Evolutionary conservation across 108 stramenopile genomes (phyloP).

Genomic region (Phaeodactylum tricornutum): DNA sequence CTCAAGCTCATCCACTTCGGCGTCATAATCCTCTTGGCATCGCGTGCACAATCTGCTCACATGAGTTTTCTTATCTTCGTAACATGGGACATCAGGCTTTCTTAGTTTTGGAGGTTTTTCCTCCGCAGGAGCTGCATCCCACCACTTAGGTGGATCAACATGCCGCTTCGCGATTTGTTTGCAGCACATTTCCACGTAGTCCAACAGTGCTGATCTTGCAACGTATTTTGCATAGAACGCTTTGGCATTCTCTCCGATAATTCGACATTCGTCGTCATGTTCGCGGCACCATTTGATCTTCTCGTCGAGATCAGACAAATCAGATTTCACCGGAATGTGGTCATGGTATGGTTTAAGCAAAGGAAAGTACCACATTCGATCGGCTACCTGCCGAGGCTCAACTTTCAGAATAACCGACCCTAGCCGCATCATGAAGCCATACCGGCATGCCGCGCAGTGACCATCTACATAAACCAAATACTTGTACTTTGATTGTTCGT

Average conservation of each 20-base stretch:
- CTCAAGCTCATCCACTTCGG: slow-evolving; percentile 32
- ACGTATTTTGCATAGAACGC: slow-evolving; percentile 82
- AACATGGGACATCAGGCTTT: slow-evolving; percentile 63
- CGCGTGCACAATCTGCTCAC: slow-evolving; percentile 52
- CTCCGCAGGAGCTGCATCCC: slow-evolving; percentile 33
- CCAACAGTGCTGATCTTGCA: slow-evolving; percentile 69
- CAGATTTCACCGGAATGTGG: slow-evolving; percentile 94
- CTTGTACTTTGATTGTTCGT: slow-evolving; percentile 95
- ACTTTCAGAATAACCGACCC: slow-evolving; percentile 98
- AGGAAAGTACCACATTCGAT: slow-evolving; percentile 99
- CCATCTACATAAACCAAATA: slow-evolving; percentile 98
- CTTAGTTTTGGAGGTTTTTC: slow-evolving; percentile 43
- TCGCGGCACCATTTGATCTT: slow-evolving; percentile 94
- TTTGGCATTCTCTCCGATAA: slow-evolving; percentile 76
- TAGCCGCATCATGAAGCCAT: slow-evolving; percentile 99
- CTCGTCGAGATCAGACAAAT: slow-evolving; percentile 94
- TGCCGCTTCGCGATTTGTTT: slow-evolving; percentile 72
- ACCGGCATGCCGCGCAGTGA: slow-evolving; percentile 99
- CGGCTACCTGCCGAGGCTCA: slow-evolving; percentile 82
- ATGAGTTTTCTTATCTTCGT: slow-evolving; percentile 42
- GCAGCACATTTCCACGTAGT: slow-evolving; percentile 90
- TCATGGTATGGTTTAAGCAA: slow-evolving; percentile 88
- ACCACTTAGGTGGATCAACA: slow-evolving; percentile 65
- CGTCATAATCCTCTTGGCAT: slow-evolving; percentile 59
- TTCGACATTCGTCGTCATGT: slow-evolving; percentile 90